phyloP scores from a whole-genome alignment of 179 eudicot genomes.

The Heliamphora pulchella region DNA sequence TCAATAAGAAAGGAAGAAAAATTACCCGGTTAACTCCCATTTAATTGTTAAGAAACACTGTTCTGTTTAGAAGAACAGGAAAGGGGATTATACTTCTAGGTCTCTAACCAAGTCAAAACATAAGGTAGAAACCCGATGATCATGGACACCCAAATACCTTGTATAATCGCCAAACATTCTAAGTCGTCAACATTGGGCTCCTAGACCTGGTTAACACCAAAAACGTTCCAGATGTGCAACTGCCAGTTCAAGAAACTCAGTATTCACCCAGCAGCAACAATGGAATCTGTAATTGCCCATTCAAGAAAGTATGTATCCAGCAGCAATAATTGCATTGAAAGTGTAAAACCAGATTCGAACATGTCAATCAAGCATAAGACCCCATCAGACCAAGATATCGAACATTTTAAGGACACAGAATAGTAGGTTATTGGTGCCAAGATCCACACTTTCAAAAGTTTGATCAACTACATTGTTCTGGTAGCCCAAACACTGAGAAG shows the following conservation, averaged over 20 bases:
- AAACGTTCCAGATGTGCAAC: slow-evolving; percentile 13
- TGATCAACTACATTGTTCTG: slow-evolving; percentile 16
- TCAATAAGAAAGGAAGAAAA: not conserved
- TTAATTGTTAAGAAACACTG: slow-evolving; percentile 13
- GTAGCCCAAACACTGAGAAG: slow-evolving; percentile 19
- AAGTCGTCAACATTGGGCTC: not conserved
- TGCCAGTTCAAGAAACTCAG: slow-evolving; percentile 15
- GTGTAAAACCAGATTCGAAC: slow-evolving; percentile 19
- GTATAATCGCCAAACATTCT: slow-evolving; percentile 8
- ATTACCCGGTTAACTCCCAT: slow-evolving; percentile 24
- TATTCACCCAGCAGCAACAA: not conserved
- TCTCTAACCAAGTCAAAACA: not conserved
- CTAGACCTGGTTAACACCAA: slow-evolving; percentile 7
- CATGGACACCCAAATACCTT: slow-evolving; percentile 9
- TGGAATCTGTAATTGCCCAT: slow-evolving; percentile 2
- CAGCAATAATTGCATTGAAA: slow-evolving; percentile 27
- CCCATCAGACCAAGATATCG: slow-evolving; percentile 21
- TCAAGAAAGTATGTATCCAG: slow-evolving; percentile 25
- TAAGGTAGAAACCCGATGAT: not conserved
- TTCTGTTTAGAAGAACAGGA: slow-evolving; percentile 14
- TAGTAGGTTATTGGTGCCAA: slow-evolving; percentile 24
- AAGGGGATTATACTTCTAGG: slow-evolving; percentile 10
- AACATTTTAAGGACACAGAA: slow-evolving; percentile 28
- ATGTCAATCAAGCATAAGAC: slow-evolving; percentile 22
- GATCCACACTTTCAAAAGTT: slow-evolving; percentile 20